These are phyloP conservation scores for Colletotrichum cordylinicola DNA, from an alignment of 2,329 filamentous ascomycete genomes.

Conservation along the genomic window DNA sequence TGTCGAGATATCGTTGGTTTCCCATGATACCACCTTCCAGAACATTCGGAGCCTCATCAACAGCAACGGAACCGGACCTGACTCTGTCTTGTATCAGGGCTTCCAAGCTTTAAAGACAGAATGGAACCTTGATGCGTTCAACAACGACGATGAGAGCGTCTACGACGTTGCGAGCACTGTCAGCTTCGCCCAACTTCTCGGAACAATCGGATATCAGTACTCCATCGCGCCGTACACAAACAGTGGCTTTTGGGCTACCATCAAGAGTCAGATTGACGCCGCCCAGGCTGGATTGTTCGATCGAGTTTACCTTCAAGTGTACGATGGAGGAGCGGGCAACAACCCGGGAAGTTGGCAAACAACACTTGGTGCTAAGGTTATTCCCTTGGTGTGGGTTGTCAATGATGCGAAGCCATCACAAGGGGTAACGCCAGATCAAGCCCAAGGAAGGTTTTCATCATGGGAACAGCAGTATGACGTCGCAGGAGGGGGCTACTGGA, in stretches of 20 bases:
- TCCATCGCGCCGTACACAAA: constrained; percentile 49
- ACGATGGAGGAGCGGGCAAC: constrained; percentile 48
- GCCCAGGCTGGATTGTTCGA: constrained; percentile 37
- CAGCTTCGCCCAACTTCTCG: constrained; percentile 46
- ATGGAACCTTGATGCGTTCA: constrained; percentile 50
- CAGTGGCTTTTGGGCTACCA: constrained; percentile 38
- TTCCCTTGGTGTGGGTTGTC: constrained; percentile 49
- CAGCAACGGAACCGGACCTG: constrained; percentile 35
- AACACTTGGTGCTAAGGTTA: constrained; percentile 42
- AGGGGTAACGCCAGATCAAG: constrained; percentile 42
- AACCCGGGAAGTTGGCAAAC: constrained; percentile 43
- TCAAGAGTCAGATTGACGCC: constrained; percentile 35
- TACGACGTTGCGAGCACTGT: constrained; percentile 49
- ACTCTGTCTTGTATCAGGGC: constrained; percentile 42
- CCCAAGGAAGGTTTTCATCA: constrained; percentile 34
- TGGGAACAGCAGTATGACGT: constrained; percentile 37
- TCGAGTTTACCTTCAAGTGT: constrained; percentile 48
- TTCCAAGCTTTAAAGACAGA: constrained; percentile 44
- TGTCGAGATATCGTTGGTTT: constrained; percentile 49
- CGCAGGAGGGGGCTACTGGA: constrained; percentile 49
- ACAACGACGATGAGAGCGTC: constrained; percentile 50
- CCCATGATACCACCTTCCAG: constrained; percentile 28
- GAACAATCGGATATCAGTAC: constrained; percentile 45
- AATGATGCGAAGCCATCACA: constrained; percentile 51
- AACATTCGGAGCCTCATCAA: constrained; percentile 44